A percentile compares a stretch with the other conserved stretches of the same genome.
Evolutionary conservation across 768 basidiomycete genomes (phyloP).

Genomic region (Collybia sp.): DNA sequence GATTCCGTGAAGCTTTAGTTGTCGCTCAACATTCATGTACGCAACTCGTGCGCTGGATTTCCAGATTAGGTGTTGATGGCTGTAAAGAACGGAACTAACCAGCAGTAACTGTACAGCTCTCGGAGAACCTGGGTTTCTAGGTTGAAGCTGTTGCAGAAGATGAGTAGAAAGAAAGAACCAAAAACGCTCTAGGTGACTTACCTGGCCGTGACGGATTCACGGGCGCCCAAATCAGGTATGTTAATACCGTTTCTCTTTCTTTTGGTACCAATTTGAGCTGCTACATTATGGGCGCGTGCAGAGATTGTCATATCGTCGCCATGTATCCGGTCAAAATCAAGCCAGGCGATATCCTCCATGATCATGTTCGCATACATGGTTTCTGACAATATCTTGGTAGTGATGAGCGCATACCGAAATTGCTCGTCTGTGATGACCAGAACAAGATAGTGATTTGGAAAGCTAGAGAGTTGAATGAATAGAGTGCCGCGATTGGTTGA

Average conservation of each 20-base stretch:
- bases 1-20: constrained; percentile 79
- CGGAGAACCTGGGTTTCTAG: constrained; percentile 69
- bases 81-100: constrained; percentile 36
- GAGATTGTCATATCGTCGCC: constrained; percentile 29
- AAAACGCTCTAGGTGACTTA: constrained; percentile 4
- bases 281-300: constrained; percentile 14
- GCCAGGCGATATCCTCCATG: constrained; percentile 77
- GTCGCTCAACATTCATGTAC: constrained; percentile 84
- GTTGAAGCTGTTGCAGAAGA: constrained; percentile 44
- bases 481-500: constrained; percentile 53
- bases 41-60: constrained; percentile 75
- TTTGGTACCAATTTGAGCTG: constrained; percentile 17
- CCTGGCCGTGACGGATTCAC: constrained; percentile 10
- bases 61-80: too few relatives aligned
- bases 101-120: constrained; percentile 85
- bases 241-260: constrained; percentile 10
- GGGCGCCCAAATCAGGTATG: constrained; percentile 1
- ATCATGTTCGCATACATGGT: constrained; percentile 55
- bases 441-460: constrained; percentile 80
- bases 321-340: constrained; percentile 67
- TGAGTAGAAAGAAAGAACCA: constrained; percentile 1
- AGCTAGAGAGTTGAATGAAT: constrained; percentile 74
- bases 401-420: constrained; percentile 80
- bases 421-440: constrained; percentile 75
- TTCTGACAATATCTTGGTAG: constrained; percentile 49